Conservation (phyloP, 495 filamentous ascomycete genomes). For the Penicillium salamii region DNA sequence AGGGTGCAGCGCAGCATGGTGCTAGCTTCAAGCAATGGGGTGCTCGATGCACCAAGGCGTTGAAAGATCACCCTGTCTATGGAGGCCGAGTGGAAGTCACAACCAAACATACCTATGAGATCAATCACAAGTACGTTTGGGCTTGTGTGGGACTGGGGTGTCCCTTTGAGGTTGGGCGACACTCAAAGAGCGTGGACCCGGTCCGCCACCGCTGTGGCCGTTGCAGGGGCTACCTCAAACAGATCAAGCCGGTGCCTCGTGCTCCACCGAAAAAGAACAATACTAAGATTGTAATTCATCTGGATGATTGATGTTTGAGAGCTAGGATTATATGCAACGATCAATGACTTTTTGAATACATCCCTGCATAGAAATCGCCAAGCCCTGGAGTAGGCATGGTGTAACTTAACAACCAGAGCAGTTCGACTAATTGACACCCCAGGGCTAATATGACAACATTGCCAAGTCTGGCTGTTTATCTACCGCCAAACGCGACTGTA, state of each 20-base stretch:
- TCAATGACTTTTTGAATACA: too few relatives aligned
- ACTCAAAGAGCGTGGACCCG: constrained; percentile 78
- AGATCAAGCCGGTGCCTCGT: constrained; percentile 76
- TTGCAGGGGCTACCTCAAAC: constrained; percentile 65
- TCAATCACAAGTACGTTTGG: constrained; percentile 90
- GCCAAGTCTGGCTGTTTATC: too few relatives aligned
- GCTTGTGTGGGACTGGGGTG: constrained; percentile 60
- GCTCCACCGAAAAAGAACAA: constrained; percentile 55
- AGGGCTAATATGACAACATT: too few relatives aligned
- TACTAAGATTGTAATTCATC: background rate
- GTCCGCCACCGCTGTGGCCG: constrained; percentile 61
- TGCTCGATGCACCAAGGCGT: constrained; percentile 38
- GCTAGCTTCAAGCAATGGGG: constrained; percentile 77
- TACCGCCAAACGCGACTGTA: too few relatives aligned
- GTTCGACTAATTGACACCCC: too few relatives aligned
- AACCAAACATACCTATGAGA: constrained; percentile 82
- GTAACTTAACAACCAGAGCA: too few relatives aligned
- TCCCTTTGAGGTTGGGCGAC: constrained; percentile 64
- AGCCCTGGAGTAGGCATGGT: too few relatives aligned
- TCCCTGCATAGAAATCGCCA: too few relatives aligned
- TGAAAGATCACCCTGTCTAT: constrained; percentile 43
- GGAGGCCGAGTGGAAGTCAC: constrained; percentile 67
- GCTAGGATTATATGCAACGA: too few relatives aligned
- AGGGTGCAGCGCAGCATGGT: constrained; percentile 64
- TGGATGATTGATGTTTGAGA: too few relatives aligned